Evolutionary conservation across 2,329 filamentous ascomycete genomes (phyloP), one percentile per base, ranked within the genome.

Genomic region (Aspergillus ibericus): DNA sequence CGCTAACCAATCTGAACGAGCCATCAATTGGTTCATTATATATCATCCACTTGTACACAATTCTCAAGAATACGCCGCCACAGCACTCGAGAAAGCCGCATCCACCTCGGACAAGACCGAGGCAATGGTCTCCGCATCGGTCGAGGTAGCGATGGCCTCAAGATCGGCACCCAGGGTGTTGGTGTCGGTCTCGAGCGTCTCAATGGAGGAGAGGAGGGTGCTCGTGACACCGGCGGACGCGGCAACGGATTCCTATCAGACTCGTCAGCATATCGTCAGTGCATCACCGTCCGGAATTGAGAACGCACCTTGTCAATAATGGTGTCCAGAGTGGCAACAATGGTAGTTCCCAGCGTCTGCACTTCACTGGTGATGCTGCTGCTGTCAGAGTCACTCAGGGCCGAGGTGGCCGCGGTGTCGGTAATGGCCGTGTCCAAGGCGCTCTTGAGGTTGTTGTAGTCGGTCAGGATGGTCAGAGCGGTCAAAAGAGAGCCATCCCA

Each of bases 361-460:
- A 51, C 49, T 20, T 51, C 49, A 15, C 16, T 7, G 15, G 49
- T 51, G 49, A 51, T 51, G 4, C 49, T 51, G 32, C 16, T 22
- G 20, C 49, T 51, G 9, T 51, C 49, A 4, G 49, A 25, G 34
- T 16, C 22, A 8, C 32, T 38, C 6, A 51, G 35, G 2, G 49
- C 10, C 3, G 49, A 38, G 8, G 49, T 32, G 6, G 49, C 49
- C 49, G 9, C 34, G 13, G 49, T 51, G 20, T 51, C 49, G 15
- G 49, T 51, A 13, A 51, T 51, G 13, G 49, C 49, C 0, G 49
- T 51, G 34, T 51, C 49, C 34, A 51, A 20, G 34, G 49, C 49
- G 15, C 49, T 51, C 9, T 51, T 51, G 49, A 51, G 29, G 8
- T n/a, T 27, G 49, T 51, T 51, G 32, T 51, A 51, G 34, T 51